Evolutionary conservation across 768 basidiomycete genomes (phyloP), one percentile per base, ranked within the genome.

Genomic region (Symmetrospora coprosmae): DNA sequence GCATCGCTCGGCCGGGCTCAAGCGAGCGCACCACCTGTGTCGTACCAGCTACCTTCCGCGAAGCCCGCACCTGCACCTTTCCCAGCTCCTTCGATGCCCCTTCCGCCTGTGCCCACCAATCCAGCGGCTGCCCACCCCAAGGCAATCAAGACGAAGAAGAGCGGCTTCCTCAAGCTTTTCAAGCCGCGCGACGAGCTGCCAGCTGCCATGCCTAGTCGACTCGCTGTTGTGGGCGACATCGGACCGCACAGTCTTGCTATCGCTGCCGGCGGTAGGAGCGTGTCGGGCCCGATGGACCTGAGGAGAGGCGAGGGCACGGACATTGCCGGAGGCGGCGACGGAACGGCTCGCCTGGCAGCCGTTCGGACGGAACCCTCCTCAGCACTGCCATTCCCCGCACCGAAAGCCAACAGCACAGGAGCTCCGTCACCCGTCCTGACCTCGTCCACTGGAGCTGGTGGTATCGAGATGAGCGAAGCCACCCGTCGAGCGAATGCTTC

Each of bases 121-220:
- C n/a, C n/a, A n/a, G n/a, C 9, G 21, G 35, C 51, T 39, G 35
- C 51, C 9, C 37, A 6, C 13, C 14, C 55, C 27, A 58, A 58
- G 55, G 43, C 55, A 58, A 28, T 58, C 17, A 58, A 58, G 30
- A 58, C 6, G 4, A 58, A 46, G 27, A 58, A 58, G 55, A 58
- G 55, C 31, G 55, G 55, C 28, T 58, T 58, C 55, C 35, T 58
- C 41, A 58, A 58, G 30, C 55, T 58, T 17, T 58, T 58, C 55
- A 58, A 58, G 30, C 16, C 3, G 6, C 43, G 46, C n/a, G 55
- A 58, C 11, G 55, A 31, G 31, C 31, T 30, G 17, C 31, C 51
- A 25, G 19, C 38, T 27, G 31, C 55, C 11, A 25, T 43, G 17
- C 39, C 43, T 31, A 17, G n/a, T n/a, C n/a, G n/a, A n/a, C n/a